Conservation (phyloP, 179 eudicot species). For the Spergularia azorica region DNA sequence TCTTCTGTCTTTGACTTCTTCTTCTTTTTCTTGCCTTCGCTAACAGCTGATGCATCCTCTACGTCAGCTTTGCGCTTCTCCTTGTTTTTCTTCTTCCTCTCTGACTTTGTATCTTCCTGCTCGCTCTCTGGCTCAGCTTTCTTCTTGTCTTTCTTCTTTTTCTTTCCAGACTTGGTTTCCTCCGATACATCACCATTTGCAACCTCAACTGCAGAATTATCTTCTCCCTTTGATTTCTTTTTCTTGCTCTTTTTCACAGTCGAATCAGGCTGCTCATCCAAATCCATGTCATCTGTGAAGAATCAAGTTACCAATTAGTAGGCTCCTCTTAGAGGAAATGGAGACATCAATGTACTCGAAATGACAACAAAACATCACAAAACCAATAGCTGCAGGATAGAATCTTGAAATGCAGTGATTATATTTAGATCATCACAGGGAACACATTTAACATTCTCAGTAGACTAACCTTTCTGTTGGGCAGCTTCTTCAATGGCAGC, state of each 20-base stretch:
- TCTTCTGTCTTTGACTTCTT: constrained; percentile 29
- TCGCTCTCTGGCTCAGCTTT: constrained; percentile 32
- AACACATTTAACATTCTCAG: neutral
- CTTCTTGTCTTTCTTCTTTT: constrained; percentile 53
- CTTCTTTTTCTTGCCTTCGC: constrained; percentile 38
- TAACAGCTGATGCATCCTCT: constrained; percentile 33
- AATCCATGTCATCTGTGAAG: constrained; percentile 46
- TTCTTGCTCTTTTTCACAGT: constrained; percentile 69
- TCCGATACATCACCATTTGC: constrained; percentile 47
- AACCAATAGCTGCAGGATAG: too few species aligned
- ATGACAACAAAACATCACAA: too few species aligned
- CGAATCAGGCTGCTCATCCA: constrained; percentile 38
- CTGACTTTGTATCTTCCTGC: constrained; percentile 46
- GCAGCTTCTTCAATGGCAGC: constrained; percentile 63
- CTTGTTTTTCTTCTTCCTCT: constrained; percentile 74
- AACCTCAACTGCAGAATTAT: constrained; percentile 38
- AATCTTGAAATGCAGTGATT: too few species aligned
- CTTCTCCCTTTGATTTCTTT: constrained; percentile 53
- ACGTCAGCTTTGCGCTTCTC: constrained; percentile 55
- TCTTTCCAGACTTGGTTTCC: constrained; percentile 55
- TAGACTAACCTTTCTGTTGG: constrained; percentile 45
- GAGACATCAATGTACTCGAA: too few species aligned
- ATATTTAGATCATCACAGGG: neutral
- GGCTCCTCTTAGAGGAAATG: too few species aligned
- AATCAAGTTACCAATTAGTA: neutral